Percentiles rank a stretch among this genome's conserved stretches.
Conservation (phyloP, 225 moss, liverwort and hornwort species). For the Pseudisothecium myosuroides region DNA sequence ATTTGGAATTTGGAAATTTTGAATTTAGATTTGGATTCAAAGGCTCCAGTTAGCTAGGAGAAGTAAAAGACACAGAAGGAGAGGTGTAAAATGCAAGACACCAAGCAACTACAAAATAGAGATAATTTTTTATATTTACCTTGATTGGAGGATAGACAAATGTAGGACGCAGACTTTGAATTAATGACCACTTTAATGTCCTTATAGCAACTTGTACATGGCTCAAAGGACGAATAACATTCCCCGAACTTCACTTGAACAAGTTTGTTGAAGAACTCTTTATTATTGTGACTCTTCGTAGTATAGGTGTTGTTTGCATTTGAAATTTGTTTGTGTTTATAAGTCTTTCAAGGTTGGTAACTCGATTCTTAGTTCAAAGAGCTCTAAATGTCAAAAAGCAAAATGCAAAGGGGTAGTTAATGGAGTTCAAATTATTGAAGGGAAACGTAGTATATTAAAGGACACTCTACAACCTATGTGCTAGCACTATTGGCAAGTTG, state of each 20-base stretch:
- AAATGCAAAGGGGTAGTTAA: not conserved
- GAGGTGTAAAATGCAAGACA: too few species aligned
- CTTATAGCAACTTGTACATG: not conserved
- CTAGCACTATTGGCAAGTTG: not conserved
- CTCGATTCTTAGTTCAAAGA: not conserved
- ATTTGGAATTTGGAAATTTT: not conserved
- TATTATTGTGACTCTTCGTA: fast-evolving
- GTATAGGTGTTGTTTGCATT: not conserved
- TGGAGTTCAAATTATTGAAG: not conserved
- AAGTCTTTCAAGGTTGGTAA: not conserved
- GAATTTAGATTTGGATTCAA: not conserved
- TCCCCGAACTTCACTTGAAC: not conserved
- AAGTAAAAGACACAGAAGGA: too few species aligned
- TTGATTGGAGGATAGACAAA: too few species aligned
- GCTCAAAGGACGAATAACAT: fast-evolving
- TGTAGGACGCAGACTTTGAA: too few species aligned
- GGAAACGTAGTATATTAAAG: fast-evolving
- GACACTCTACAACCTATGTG: fast-evolving
- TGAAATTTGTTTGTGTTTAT: not conserved
- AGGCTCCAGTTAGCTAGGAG: not conserved
- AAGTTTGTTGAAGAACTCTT: not conserved
- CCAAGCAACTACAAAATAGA: too few species aligned
- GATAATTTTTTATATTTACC: too few species aligned
- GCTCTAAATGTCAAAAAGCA: too few species aligned
- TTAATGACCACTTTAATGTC: too few species aligned